These are phyloP conservation scores for Malus hybrid DNA, from an alignment of 331 rosid species.

Conservation along the genomic window DNA sequence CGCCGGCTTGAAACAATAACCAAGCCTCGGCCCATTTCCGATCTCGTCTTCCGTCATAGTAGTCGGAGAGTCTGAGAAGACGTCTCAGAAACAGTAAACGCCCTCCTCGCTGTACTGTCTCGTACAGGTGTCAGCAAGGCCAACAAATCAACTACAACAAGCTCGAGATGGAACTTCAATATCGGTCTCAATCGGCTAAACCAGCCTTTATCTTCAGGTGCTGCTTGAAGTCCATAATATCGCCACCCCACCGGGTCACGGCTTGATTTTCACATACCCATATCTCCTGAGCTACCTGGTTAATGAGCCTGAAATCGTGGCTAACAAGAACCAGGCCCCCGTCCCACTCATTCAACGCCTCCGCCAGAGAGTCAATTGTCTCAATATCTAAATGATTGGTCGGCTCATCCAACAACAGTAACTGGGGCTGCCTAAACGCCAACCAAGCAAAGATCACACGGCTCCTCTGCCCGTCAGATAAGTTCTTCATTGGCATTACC, in stretches of 20 bases:
- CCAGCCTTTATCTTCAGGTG: constrained; percentile 82
- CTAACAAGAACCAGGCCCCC: constrained; percentile 97
- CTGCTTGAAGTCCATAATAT: constrained; percentile 81
- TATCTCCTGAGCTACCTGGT: constrained; percentile 93
- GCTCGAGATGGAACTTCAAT: not conserved
- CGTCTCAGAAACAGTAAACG: constrained; percentile 14
- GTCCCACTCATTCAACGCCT: constrained; percentile 98
- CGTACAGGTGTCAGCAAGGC: constrained; percentile 1
- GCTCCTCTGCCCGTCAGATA: constrained; percentile 97
- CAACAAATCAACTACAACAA: constrained; percentile 1
- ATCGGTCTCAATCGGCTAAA: constrained; percentile 42
- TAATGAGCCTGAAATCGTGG: constrained; percentile 97
- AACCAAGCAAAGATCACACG: constrained; percentile 94
- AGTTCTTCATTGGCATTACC: constrained; percentile 93
- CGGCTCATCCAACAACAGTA: constrained; percentile 91
- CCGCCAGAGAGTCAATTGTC: constrained; percentile 91
- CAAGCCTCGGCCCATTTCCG: constrained; percentile 15
- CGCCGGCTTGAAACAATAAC: constrained; percentile 22
- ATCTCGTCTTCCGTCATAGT: constrained; percentile 8
- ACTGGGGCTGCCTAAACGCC: constrained; percentile 87
- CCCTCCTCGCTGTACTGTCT: constrained; percentile 12
- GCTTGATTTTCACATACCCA: constrained; percentile 93
- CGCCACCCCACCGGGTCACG: constrained; percentile 92
- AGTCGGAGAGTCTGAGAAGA: constrained; percentile 4
- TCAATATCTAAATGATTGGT: constrained; percentile 96